Base-by-base conservation (phyloP, 2,329 filamentous ascomycete species). In the Alternaria solani region DNA sequence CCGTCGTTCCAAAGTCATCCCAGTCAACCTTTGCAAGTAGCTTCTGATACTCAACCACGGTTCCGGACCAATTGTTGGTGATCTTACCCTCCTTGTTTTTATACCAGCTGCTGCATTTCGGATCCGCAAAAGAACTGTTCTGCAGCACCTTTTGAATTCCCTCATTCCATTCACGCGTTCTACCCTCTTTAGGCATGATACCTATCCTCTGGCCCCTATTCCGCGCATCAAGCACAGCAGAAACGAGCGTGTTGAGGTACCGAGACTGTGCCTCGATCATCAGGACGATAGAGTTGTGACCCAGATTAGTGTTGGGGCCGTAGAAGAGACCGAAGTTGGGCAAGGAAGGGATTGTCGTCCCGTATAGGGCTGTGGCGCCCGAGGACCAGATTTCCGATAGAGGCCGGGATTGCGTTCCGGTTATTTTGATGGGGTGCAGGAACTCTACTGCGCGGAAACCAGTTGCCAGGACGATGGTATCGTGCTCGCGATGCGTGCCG, bases 391-490 rank as follows among this genome's bases (percentile, higher is more conserved):
- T 79, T 2, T 43, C 38, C 8, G 85, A 80, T 20, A 88, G 73
- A 0, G 80, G 54, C 5, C 78, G 78, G 1, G 81, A 81, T 16
- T 79, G 69, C 0, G 70, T 66, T 6, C 86, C 86, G 9, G 75
- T 80, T 18, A 88, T 78, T 25, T 83, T 75, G 63, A 89, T 86
- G 0, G 86, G 85, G 64, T 84, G 80, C 79, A 88, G 81, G 73
- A 88, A 88, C 46, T 88, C 83, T 0, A 85, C 81, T 0, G 86
- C 84, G 25, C 82, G 79, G 78, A 89, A 89, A 0, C 87, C 87
- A 0, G 86, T 89, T 0, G 87, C 87, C 7, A 85, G 80, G 25
- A 89, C 77, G 14, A 89, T 80, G 18, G 88, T 72, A 66, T 88
- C 86, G 67, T 84, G 84, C 20, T 84, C 80, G 43, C 81, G 72